Evolutionary conservation across 805 yeast genomes (phyloP).

Genomic region (Starmerella sp.): DNA sequence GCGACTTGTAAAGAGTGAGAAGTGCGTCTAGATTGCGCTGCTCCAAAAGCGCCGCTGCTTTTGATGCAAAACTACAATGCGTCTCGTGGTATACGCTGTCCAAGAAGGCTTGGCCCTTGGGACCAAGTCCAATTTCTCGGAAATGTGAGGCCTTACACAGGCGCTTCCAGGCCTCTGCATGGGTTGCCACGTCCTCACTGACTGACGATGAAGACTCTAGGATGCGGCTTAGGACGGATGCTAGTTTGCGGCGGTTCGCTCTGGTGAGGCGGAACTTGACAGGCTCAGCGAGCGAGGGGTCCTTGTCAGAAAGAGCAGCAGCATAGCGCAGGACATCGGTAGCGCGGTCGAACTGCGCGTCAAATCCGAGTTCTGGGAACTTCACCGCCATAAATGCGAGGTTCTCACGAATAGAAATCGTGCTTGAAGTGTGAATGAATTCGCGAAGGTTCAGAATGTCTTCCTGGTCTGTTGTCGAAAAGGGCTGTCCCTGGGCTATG

Average conservation of each 20-base stretch:
- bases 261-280: not conserved
- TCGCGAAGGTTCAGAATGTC: not conserved
- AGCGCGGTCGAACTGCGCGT: not conserved
- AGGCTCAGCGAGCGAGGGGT: not conserved
- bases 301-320: not conserved
- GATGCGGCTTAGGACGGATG: not conserved
- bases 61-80: not conserved
- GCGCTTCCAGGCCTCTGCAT: not conserved
- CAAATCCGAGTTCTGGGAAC: not conserved
- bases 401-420: not conserved
- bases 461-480: not conserved
- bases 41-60: not conserved
- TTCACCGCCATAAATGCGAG: not conserved
- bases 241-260: not conserved
- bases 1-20: not conserved
- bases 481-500: not conserved
- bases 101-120: not conserved
- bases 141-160: not conserved
- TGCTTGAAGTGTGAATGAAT: not conserved
- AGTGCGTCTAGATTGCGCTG: not conserved
- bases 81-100: not conserved
- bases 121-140: not conserved
- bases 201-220: not conserved
- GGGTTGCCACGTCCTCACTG: not conserved
- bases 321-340: not conserved